These are phyloP conservation scores for Aspergillus ostianus DNA, from an alignment of 495 filamentous ascomycete species.

Conservation along the genomic window DNA sequence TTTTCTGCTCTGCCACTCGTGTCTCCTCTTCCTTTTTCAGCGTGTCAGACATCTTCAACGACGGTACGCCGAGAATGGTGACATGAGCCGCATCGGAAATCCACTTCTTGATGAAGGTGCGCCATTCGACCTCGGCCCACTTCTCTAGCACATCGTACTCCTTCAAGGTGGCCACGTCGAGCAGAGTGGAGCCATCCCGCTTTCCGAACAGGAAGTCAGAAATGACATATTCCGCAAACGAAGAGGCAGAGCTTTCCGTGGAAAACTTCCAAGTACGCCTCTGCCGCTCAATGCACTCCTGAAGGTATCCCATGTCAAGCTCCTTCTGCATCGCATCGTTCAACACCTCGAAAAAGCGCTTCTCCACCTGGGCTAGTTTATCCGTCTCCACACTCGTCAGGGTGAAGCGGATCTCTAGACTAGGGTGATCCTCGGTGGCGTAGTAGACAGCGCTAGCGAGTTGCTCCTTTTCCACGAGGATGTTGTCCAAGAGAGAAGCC, in stretches of 20 bases:
- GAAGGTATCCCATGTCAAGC: constrained; percentile 84
- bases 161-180: constrained; percentile 61
- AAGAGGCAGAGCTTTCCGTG: constrained; percentile 70
- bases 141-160: constrained; percentile 74
- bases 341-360: constrained; percentile 80
- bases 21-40: constrained; percentile 69
- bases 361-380: constrained; percentile 77
- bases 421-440: constrained; percentile 72
- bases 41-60: constrained; percentile 64
- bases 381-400: constrained; percentile 83
- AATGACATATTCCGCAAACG: constrained; percentile 79
- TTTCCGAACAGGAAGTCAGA: constrained; percentile 89
- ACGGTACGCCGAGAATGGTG: constrained; percentile 84
- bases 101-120: constrained; percentile 76
- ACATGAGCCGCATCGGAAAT: constrained; percentile 82
- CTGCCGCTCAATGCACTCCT: constrained; percentile 78
- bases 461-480: constrained; percentile 89
- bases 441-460: constrained; percentile 80
- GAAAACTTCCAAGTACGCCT: constrained; percentile 74
- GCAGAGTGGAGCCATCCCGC: constrained; percentile 77
- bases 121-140: constrained; percentile 85
- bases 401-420: constrained; percentile 76
- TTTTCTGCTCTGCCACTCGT: constrained; percentile 55
- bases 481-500: constrained; percentile 86
- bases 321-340: constrained; percentile 74